phyloP scores from a whole-genome alignment of 2,329 filamentous ascomycete genomes.

The Parafenestella ontariensis region DNA sequence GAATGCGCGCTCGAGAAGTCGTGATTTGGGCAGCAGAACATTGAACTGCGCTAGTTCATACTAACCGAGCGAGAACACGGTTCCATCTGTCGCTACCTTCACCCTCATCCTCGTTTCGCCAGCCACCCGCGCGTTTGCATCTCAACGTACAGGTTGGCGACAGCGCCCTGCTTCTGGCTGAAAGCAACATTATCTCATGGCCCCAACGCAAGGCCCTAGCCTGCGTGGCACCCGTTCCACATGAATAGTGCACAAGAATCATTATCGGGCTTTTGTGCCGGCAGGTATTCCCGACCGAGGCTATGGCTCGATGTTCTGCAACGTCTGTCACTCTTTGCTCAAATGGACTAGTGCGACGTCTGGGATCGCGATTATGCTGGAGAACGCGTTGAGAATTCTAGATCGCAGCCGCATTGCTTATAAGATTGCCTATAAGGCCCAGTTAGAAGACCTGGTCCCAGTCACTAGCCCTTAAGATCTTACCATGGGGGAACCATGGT shows the following conservation, averaged over 20 bases:
- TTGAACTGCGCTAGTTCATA: neutral
- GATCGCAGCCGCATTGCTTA: no score
- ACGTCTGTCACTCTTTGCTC: conserved; percentile 2
- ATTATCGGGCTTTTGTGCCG: neutral
- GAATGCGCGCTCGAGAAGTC: neutral
- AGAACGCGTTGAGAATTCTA: neutral
- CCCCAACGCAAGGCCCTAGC: neutral
- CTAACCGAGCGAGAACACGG: neutral
- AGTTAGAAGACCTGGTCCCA: neutral
- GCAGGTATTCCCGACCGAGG: neutral
- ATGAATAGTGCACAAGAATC: neutral
- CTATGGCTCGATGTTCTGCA: neutral
- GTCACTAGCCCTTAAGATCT: neutral
- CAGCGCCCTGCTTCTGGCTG: conserved; percentile 1
- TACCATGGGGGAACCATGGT: neutral
- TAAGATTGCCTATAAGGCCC: neutral
- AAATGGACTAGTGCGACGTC: neutral
- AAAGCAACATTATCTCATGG: neutral
- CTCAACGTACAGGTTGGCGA: conserved; percentile 5
- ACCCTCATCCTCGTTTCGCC: neutral
- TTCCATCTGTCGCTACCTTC: neutral
- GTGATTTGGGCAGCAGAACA: no score
- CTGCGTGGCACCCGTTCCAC: neutral
- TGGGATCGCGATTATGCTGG: neutral
- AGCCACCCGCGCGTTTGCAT: conserved; percentile 2